Evolutionary conservation across 2,329 filamentous ascomycete species (phyloP), one percentile per base, ranked within the genome.

Genomic region (Triangularia verruculosa): DNA sequence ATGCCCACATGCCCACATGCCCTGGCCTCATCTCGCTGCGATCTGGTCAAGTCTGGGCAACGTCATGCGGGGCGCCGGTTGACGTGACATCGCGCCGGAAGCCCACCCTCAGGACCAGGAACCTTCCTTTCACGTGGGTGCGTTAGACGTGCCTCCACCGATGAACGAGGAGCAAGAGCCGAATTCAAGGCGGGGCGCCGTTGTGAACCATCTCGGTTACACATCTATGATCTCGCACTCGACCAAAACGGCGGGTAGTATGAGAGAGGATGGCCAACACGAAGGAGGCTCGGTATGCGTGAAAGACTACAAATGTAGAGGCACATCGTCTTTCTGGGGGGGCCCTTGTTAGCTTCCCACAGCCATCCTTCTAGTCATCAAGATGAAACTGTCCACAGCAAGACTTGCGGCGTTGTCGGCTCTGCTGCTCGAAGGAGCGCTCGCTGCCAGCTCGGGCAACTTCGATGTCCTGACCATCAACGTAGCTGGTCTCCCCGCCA

Each of bases 401-500:
- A 22, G 57, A 12, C 43, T 20, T 12, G 58, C 51, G 1, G 60
- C 60, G 3, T n/a, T 58, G 9, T 55, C 39, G n/a, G 58, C 61
- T 1, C 51, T 64, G 54, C 54, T 64, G 34, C 39, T 62, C 9
- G 47, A 57, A 27, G 25, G 54, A 11, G 32, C 11, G 4, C 55
- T 59, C 0, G 61, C 61, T 5, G 58, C 64, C 1, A 32, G 53
- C 1, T 63, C 64, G 0, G 69, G 69, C 30, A 59, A 13, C 17
- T 54, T 70, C 54, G 66, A 39, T 27, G 28, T 68, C 57, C 63
- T 70, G 24, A 55, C 69, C 34, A 68, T 69, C 63, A 70, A 70
- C 61, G 68, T 70, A 3, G 69, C 69, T 30, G 67, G 69, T 17
- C 65, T 70, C 4, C 86, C 86, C 1, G 72, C 75, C 1, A 74